Conservation (phyloP, 164 flowering plant genomes). For the Vitis rotundifolia region DNA sequence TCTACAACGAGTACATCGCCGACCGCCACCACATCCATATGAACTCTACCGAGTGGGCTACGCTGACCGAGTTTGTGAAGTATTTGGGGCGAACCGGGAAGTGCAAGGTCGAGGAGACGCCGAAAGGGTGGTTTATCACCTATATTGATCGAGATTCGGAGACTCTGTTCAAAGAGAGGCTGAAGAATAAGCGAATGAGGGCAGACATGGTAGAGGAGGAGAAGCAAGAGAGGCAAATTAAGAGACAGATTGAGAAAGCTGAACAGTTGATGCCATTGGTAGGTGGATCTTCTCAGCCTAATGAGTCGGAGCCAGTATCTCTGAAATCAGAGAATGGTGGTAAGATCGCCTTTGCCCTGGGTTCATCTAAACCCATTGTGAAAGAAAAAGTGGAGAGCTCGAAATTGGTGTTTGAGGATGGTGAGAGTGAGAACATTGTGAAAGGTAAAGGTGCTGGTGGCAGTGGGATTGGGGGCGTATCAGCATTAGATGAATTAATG, state of each 20-base stretch:
- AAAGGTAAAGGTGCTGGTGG: slow-evolving; percentile 13
- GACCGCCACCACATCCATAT: slow-evolving; percentile 90
- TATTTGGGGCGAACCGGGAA: slow-evolving; percentile 74
- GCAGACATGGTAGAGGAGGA: slow-evolving; percentile 84
- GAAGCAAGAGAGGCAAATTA: slow-evolving; percentile 72
- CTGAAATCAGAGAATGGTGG: slow-evolving; percentile 39
- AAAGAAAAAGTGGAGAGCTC: slow-evolving; percentile 49
- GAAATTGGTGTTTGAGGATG: slow-evolving; percentile 47
- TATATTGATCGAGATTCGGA: slow-evolving; percentile 87
- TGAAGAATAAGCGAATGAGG: slow-evolving; percentile 70
- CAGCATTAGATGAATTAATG: slow-evolving; percentile 81
- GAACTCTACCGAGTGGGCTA: slow-evolving; percentile 93
- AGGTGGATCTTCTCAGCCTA: slow-evolving; percentile 6
- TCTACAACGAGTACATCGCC: slow-evolving; percentile 81
- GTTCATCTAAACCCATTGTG: slow-evolving; percentile 28
- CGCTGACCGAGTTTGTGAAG: slow-evolving; percentile 89
- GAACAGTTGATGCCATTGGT: slow-evolving; percentile 36
- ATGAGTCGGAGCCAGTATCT: slow-evolving; percentile 18
- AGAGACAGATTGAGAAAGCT: slow-evolving; percentile 80
- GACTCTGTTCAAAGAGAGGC: slow-evolving; percentile 70
- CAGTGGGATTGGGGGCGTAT: slow-evolving; percentile 24
- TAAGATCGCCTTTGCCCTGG: slow-evolving; percentile 63
- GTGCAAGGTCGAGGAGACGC: slow-evolving; percentile 93
- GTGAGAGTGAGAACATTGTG: slow-evolving; percentile 24
- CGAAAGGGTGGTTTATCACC: slow-evolving; percentile 93